These are phyloP conservation scores for Cercophora sp. DNA, from an alignment of 495 filamentous ascomycete genomes.

Conservation along the genomic window DNA sequence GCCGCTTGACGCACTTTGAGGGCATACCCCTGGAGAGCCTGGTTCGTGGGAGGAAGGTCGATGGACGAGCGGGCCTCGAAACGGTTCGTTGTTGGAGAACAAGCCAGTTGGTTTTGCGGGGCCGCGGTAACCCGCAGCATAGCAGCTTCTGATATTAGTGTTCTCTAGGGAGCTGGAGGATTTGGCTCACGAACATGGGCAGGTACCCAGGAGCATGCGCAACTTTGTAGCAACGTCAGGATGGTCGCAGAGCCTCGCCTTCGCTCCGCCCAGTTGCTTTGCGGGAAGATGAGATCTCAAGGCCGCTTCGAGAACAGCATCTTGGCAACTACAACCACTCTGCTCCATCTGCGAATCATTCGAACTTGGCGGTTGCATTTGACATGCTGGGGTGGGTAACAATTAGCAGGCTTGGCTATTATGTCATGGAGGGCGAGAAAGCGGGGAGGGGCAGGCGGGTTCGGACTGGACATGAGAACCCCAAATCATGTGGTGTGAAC, in stretches of 20 bases:
- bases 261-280: not conserved
- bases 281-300: no score
- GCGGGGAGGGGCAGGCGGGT: not conserved
- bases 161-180: no score
- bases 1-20: slow-evolving; percentile 18
- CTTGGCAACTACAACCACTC: not conserved
- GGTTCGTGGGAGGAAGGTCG: slow-evolving; percentile 5
- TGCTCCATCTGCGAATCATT: not conserved
- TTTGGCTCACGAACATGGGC: no score
- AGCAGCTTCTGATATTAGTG: not conserved
- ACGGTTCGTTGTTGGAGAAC: not conserved
- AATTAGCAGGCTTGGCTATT: slow-evolving; percentile 4
- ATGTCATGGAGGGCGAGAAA: not conserved
- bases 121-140: not conserved
- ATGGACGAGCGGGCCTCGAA: not conserved
- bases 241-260: no score
- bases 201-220: no score
- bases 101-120: no score
- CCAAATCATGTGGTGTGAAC: no score
- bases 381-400: not conserved
- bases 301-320: no score
- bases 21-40: slow-evolving; percentile 12
- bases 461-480: no score
- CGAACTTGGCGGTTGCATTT: not conserved
- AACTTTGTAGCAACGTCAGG: no score